A percentile compares a stretch with the other conserved stretches of the same genome.
Evolutionary conservation across 2,329 filamentous ascomycete species (phyloP).

Genomic region (Xylaria sp.): DNA sequence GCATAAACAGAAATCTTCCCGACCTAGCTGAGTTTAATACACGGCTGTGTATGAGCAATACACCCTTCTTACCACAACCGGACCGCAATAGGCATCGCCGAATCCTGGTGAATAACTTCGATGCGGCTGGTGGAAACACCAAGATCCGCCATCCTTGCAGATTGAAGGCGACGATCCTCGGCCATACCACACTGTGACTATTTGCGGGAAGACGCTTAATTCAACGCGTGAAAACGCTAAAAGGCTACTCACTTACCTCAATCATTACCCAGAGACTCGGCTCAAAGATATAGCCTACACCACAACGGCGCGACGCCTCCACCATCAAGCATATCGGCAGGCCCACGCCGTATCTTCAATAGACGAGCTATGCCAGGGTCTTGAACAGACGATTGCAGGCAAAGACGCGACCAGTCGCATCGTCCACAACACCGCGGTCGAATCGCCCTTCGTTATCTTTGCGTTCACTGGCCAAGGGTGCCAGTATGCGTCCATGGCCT

Average conservation of each 20-base stretch:
- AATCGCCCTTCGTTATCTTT: conserved; percentile 42
- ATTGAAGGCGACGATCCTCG: conserved; percentile 20
- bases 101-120: conserved; percentile 42
- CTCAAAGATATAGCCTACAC: conserved; percentile 40
- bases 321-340: conserved; percentile 26
- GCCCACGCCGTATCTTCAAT: conserved; percentile 12
- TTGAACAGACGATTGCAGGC: conserved; percentile 57
- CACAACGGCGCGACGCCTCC: conserved; percentile 38
- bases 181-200: conserved; percentile 30
- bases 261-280: conserved; percentile 14
- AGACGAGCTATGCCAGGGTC: conserved; percentile 55
- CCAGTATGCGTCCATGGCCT: conserved; percentile 40
- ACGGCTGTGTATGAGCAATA: conserved; percentile 51
- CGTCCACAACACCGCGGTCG: conserved; percentile 43
- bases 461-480: conserved; percentile 45
- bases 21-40: conserved; percentile 19
- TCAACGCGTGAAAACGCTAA: conserved; percentile 30
- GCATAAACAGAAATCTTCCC: conserved; percentile 35
- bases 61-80: conserved; percentile 49
- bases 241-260: conserved; percentile 30
- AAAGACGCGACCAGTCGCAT: conserved; percentile 54
- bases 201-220: conserved; percentile 33
- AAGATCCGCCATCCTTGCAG: conserved; percentile 30
- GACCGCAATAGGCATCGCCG: conserved; percentile 48
- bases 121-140: conserved; percentile 41